Evolutionary conservation across 768 basidiomycete genomes (phyloP).

Genomic region (Chiua virens): DNA sequence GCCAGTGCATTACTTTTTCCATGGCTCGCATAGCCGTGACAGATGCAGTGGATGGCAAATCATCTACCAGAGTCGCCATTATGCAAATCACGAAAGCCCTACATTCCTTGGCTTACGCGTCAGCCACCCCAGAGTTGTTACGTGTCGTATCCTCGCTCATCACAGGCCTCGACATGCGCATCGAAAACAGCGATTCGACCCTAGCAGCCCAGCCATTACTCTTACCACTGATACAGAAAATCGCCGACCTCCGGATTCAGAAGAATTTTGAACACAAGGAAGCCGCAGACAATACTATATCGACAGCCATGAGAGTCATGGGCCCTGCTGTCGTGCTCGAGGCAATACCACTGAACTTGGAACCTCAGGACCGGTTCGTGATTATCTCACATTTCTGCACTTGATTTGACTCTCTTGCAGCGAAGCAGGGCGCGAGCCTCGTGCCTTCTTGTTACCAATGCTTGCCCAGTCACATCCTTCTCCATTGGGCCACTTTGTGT

Average conservation of each 20-base stretch:
- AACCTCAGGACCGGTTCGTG: constrained; percentile 73
- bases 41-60: constrained; percentile 46
- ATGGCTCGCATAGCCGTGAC: constrained; percentile 55
- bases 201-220: constrained; percentile 72
- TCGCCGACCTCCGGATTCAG: constrained; percentile 72
- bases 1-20: constrained; percentile 67
- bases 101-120: constrained; percentile 69
- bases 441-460: constrained; percentile 89
- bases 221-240: constrained; percentile 62
- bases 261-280: constrained; percentile 92
- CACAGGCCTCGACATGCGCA: constrained; percentile 53
- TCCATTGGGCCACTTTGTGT: constrained; percentile 79
- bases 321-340: constrained; percentile 80
- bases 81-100: constrained; percentile 64
- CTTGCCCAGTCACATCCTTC: constrained; percentile 80
- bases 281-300: constrained; percentile 74
- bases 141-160: constrained; percentile 70
- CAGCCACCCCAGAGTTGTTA: constrained; percentile 79
- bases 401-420: constrained; percentile 37
- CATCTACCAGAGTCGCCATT: constrained; percentile 64
- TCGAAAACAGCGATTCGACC: constrained; percentile 37
- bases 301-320: constrained; percentile 78
- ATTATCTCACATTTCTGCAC: not conserved
- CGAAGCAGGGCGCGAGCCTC: constrained; percentile 73
- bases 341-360: constrained; percentile 81